A percentile compares a stretch with the other conserved stretches of the same genome.
These are phyloP conservation scores for Senna tora DNA, from an alignment of 306 rosid genomes.

Conservation along the genomic window DNA sequence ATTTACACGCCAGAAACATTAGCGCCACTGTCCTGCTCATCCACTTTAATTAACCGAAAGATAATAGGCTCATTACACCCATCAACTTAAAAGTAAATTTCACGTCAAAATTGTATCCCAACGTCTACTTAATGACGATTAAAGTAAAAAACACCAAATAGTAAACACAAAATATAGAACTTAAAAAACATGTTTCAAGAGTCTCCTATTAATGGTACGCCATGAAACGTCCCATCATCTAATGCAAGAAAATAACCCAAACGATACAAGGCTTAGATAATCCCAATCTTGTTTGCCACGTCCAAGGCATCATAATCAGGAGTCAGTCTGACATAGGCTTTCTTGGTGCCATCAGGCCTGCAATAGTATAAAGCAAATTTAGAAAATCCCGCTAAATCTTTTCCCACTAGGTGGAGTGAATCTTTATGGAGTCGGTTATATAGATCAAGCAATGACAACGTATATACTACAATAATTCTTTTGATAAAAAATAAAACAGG, in stretches of 20 bases:
- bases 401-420: too few relatives aligned
- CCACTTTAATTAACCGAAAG: not conserved
- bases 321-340: slow-evolving; percentile 87
- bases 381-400: slow-evolving; percentile 13
- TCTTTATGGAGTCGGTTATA: too few relatives aligned
- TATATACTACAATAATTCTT: not conserved
- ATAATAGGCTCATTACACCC: slow-evolving; percentile 1
- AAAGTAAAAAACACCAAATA: slow-evolving; percentile 27
- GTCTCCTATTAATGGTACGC: slow-evolving; percentile 9
- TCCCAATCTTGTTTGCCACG: slow-evolving; percentile 91
- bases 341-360: slow-evolving; percentile 97
- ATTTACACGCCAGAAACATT: not conserved
- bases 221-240: slow-evolving; percentile 34
- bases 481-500: not conserved
- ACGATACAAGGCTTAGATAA: slow-evolving; percentile 55
- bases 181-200: not conserved
- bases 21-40: not conserved
- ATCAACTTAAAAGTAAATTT: slow-evolving; percentile 27
- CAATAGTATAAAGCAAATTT: slow-evolving; percentile 21
- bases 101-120: slow-evolving; percentile 46
- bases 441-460: too few relatives aligned
- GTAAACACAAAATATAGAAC: slow-evolving; percentile 34
- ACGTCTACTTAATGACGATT: slow-evolving; percentile 11
- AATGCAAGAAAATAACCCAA: slow-evolving; percentile 2
- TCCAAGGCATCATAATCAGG: slow-evolving; percentile 88